Percentiles rank a stretch among this genome's conserved stretches.
phyloP scores from a whole-genome alignment of 352 stramenopile genomes.

The Ophiocytium majus region DNA sequence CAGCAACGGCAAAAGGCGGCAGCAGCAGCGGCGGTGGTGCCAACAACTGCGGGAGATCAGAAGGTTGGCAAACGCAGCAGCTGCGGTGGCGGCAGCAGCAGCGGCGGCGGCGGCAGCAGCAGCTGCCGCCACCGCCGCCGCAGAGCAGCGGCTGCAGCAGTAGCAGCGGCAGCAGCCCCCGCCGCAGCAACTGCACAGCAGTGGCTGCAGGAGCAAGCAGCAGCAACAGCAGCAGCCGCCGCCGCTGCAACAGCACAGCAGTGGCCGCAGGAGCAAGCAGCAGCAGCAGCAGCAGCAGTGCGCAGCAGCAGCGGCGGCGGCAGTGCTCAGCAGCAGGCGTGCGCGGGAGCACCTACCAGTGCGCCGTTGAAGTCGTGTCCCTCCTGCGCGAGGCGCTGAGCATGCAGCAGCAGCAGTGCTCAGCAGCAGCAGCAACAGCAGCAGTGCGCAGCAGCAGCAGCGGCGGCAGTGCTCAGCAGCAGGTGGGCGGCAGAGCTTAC shows the following conservation, averaged over 20 bases:
- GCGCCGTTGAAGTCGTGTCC: constrained; percentile 15
- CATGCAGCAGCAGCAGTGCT: constrained; percentile 42
- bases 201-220: too few species aligned
- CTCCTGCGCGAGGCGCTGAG: constrained; percentile 32
- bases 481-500: neutral
- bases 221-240: neutral
- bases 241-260: neutral
- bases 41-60: too few species aligned
- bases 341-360: neutral
- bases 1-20: too few species aligned
- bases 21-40: too few species aligned
- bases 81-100: neutral
- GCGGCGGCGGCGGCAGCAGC: neutral
- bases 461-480: too few species aligned
- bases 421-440: too few species aligned
- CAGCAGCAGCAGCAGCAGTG: too few species aligned
- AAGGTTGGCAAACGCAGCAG: neutral
- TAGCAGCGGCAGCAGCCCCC: too few species aligned
- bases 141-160: neutral
- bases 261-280: too few species aligned
- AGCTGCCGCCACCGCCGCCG: neutral
- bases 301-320: too few species aligned
- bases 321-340: too few species aligned
- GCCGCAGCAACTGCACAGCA: neutral
- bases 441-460: too few species aligned